Evolutionary conservation across 2,329 filamentous ascomycete genomes (phyloP).

Genomic region (Mariannaea sp.): DNA sequence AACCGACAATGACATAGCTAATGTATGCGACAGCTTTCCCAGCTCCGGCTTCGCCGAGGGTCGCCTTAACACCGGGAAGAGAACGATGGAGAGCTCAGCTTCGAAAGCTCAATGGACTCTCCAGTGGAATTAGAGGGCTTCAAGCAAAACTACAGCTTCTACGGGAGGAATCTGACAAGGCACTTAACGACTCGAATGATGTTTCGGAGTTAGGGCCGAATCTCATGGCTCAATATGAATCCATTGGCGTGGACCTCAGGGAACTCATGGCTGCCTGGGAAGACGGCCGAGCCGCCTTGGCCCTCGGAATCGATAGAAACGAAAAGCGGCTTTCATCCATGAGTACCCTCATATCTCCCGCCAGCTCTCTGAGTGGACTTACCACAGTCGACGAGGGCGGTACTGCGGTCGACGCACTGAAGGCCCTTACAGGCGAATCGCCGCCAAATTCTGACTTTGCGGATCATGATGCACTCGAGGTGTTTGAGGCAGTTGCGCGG

Average conservation of each 20-base stretch:
- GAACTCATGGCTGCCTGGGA: conserved; percentile 85
- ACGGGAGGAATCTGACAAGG: conserved; percentile 84
- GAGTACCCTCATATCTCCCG: conserved; percentile 62
- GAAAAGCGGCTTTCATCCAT: conserved; percentile 71
- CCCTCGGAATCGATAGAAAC: conserved; percentile 80
- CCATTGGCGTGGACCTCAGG: conserved; percentile 85
- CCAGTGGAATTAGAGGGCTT: conserved; percentile 85
- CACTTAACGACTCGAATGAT: conserved; percentile 73
- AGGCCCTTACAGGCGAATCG: conserved; percentile 75
- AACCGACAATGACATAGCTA: conserved; percentile 16
- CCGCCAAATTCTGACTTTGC: conserved; percentile 58
- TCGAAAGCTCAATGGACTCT: conserved; percentile 84
- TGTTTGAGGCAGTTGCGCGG: conserved; percentile 89
- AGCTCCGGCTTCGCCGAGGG: conserved; percentile 60
- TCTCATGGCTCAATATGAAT: conserved; percentile 90
- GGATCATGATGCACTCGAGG: conserved; percentile 71
- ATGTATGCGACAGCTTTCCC: conserved; percentile 52
- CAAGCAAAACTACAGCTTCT: conserved; percentile 94
- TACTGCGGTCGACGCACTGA: conserved; percentile 66
- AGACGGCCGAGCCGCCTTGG: conserved; percentile 80
- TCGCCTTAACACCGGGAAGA: conserved; percentile 70
- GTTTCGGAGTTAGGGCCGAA: conserved; percentile 77
- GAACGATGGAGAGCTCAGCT: conserved; percentile 87
- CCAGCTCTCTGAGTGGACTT: conserved; percentile 69
- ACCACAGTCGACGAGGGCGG: conserved; percentile 62